A percentile compares a stretch with the other conserved stretches of the same genome.
Conservation (phyloP, 2,329 filamentous ascomycete genomes). For the Cryphonectria carpinicola region DNA sequence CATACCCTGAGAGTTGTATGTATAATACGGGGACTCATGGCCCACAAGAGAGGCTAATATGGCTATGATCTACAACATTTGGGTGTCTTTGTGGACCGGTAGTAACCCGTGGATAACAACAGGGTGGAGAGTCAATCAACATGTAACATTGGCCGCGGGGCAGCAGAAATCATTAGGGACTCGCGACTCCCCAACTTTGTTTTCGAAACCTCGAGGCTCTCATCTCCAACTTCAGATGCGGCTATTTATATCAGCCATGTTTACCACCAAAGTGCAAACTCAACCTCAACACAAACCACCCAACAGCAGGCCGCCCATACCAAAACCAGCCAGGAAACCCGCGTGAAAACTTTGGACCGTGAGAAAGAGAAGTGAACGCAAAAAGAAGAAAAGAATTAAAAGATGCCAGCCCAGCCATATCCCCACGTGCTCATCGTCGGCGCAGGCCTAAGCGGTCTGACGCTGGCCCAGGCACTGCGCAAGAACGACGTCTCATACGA, state of each 20-base stretch:
- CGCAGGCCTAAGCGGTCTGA: conserved; percentile 47
- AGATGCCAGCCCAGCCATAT: conserved; percentile 7
- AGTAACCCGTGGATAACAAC: background rate
- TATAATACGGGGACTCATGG: background rate
- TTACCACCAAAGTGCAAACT: background rate
- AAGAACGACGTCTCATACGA: conserved; percentile 39
- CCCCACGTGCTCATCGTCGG: conserved; percentile 45
- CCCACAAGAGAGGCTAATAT: background rate
- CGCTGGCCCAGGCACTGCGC: conserved; percentile 45
- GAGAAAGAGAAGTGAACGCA: background rate
- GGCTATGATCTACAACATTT: background rate
- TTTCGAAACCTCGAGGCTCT: background rate
- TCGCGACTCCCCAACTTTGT: background rate
- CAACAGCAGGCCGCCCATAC: background rate
- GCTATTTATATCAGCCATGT: background rate
- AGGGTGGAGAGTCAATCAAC: background rate
- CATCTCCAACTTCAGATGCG: background rate
- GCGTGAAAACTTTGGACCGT: background rate
- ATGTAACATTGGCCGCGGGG: too few species aligned
- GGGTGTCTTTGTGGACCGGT: background rate
- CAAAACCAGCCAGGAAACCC: background rate
- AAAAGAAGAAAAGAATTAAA: background rate
- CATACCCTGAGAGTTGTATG: too few species aligned
- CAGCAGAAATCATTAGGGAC: background rate
- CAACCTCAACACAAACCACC: background rate